Conservation (phyloP, 371 early-diverging fungal genomes). For the Mycotypha africana region DNA sequence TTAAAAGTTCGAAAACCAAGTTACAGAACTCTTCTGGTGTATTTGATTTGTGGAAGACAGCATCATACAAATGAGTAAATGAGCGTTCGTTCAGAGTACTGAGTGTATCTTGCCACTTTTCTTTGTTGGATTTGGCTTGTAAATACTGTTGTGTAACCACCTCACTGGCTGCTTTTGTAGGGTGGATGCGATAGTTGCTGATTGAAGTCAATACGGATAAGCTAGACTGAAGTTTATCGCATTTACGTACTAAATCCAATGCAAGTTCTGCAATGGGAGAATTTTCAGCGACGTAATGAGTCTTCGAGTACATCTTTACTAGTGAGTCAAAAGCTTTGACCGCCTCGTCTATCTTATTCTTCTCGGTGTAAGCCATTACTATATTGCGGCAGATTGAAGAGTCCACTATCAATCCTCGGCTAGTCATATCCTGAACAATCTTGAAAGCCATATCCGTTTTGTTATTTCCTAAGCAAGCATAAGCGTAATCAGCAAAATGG, state of each 20-base stretch:
- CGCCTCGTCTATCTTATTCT: conserved; percentile 7
- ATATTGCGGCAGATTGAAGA: conserved; percentile 16
- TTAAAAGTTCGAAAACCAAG: conserved; percentile 14
- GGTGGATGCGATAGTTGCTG: conserved; percentile 12
- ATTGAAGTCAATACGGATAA: conserved; percentile 13
- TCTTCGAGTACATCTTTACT: conserved; percentile 10
- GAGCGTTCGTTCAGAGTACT: background rate
- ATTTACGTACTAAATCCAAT: conserved; percentile 12
- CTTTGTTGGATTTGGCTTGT: conserved; percentile 8
- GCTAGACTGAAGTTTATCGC: conserved; percentile 11
- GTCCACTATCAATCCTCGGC: conserved; percentile 25
- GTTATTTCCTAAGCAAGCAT: conserved; percentile 19
- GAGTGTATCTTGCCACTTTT: conserved; percentile 9
- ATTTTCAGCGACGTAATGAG: conserved; percentile 4
- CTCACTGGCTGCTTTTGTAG: conserved; percentile 8
- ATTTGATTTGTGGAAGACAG: conserved; percentile 7
- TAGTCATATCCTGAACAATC: conserved; percentile 17
- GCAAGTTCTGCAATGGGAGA: conserved; percentile 13
- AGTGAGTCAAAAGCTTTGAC: conserved; percentile 5
- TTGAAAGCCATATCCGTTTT: conserved; percentile 19
- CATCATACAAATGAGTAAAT: conserved; percentile 7
- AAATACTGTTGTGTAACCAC: conserved; percentile 15
- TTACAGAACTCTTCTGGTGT: conserved; percentile 13
- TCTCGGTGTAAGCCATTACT: conserved; percentile 11
- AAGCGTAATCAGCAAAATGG: conserved; percentile 31